Evolutionary conservation across 2,329 filamentous ascomycete genomes (phyloP).

Genomic region (Hypocreales sp.): DNA sequence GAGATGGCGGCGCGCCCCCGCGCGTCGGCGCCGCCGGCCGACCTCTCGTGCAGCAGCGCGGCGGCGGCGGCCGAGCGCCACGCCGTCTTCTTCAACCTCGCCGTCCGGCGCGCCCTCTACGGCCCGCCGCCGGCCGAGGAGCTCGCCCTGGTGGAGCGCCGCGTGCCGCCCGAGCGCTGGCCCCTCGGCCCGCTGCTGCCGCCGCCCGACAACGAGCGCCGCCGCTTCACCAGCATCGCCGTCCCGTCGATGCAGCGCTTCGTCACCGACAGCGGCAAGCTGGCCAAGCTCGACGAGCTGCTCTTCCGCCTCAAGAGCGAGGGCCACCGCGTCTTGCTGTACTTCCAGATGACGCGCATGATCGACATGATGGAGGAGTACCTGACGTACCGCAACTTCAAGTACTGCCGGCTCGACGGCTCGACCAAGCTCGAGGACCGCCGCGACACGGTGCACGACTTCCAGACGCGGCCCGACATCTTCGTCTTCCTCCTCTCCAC

Average conservation of each 20-base stretch:
- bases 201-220: constrained; percentile 63
- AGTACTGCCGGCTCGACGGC: constrained; percentile 90
- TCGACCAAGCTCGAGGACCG: constrained; percentile 95
- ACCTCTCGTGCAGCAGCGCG: constrained; percentile 60
- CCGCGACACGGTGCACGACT: constrained; percentile 89
- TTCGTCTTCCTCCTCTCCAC: constrained; percentile 96
- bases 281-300: constrained; percentile 78
- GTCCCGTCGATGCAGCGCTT: constrained; percentile 96
- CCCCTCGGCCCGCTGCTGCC: constrained; percentile 56
- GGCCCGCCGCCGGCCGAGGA: constrained; percentile 52
- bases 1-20: constrained; percentile 70
- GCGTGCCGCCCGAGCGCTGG: constrained; percentile 49
- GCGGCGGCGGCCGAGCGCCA: constrained; percentile 50
- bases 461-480: constrained; percentile 86
- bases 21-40: constrained; percentile 73
- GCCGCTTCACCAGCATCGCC: constrained; percentile 75
- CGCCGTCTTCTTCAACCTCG: constrained; percentile 61
- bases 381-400: constrained; percentile 96
- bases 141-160: constrained; percentile 56
- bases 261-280: constrained; percentile 92
- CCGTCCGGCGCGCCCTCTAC: constrained; percentile 61
- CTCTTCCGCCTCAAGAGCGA: constrained; percentile 82
- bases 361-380: constrained; percentile 99
- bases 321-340: constrained; percentile 83
- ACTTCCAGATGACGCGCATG: constrained; percentile 99